Base-by-base conservation (phyloP, 495 filamentous ascomycete species). In the Massariosphaeria phaeospora region DNA sequence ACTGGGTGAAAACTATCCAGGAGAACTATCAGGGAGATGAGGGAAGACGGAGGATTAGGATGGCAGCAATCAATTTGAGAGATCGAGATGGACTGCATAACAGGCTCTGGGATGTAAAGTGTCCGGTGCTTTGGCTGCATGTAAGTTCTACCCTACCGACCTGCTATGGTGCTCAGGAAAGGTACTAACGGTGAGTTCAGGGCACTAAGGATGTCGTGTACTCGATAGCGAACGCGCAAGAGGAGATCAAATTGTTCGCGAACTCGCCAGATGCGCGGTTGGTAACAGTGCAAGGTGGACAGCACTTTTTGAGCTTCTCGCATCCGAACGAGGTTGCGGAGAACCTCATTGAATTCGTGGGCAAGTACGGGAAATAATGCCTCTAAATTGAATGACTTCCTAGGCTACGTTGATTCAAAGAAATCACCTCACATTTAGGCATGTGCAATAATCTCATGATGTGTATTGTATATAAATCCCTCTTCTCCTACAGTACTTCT, bases 121-220 rank as follows among this genome's bases (percentile, higher is more conserved):
- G 81, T 55, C 81, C 82, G 0, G 77, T 85, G 2, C 66, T 76
- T 30, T 86, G 81, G 82, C 52, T 84, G 38, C 82, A 86, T 62
- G 51, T 53, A 25, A 53, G 49, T 44, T 13, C 23, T 11, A 40
- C n/a, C 9, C 7, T 2, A n/a, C 13, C 42, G 10, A 40, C 18
- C 10, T 75, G 10, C n/a, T 41, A 27, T 1, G 2, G 33, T 40
- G 13, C 9, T 13, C 8, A 2, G n/a, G n/a, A n/a, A n/a, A n/a
- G n/a, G n/a, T n/a, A n/a, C n/a, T n/a, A n/a, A n/a, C n/a, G n/a
- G n/a, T n/a, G n/a, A n/a, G n/a, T n/a, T n/a, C 30, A 52, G 48
- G 82, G 80, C n/a, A 77, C 73, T 17, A 55, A 70, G 4, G 82
- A 85, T 62, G 70, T 55, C 0, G 72, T 78, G 0, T 86, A 74